Percentiles rank a stretch among this genome's conserved stretches.
Evolutionary conservation across 2,329 filamentous ascomycete species (phyloP).

Genomic region (Aspergillus persii): DNA sequence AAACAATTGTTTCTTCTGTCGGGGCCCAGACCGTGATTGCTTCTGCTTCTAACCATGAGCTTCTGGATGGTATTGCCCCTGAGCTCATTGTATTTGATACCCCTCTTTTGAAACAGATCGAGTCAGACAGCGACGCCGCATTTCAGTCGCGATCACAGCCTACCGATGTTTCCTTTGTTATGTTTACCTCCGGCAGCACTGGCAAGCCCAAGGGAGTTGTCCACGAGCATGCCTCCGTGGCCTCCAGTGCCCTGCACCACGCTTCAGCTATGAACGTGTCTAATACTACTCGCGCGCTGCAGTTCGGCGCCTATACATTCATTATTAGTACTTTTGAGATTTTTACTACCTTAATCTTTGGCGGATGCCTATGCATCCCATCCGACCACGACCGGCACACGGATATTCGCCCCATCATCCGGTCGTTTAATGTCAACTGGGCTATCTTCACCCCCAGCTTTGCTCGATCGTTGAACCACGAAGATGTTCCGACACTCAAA

Average conservation of each 20-base stretch:
- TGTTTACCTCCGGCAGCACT: constrained; percentile 45
- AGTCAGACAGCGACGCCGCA: constrained; percentile 27
- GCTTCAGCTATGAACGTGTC: constrained; percentile 39
- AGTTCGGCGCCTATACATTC: constrained; percentile 35
- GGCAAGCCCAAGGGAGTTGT: constrained; percentile 52
- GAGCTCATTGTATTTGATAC: constrained; percentile 2
- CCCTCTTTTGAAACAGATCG: background rate
- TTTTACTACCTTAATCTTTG: constrained; percentile 16
- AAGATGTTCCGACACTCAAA: constrained; percentile 37
- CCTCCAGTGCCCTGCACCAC: constrained; percentile 51
- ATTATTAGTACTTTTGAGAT: constrained; percentile 32
- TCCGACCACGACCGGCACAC: constrained; percentile 41
- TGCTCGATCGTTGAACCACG: constrained; percentile 30
- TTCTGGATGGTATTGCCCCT: background rate
- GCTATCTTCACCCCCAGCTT: constrained; percentile 9
- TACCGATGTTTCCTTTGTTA: constrained; percentile 58
- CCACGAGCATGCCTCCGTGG: constrained; percentile 55
- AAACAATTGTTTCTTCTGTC: constrained; percentile 3
- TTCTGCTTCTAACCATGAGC: background rate
- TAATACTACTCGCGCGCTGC: constrained; percentile 44
- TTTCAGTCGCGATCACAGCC: constrained; percentile 16
- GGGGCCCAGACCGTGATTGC: background rate
- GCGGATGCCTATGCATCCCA: constrained; percentile 45
- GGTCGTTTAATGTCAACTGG: constrained; percentile 1
- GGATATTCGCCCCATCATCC: constrained; percentile 46